Conservation (phyloP, 805 yeast species). For the Candida andamanensis region DNA sequence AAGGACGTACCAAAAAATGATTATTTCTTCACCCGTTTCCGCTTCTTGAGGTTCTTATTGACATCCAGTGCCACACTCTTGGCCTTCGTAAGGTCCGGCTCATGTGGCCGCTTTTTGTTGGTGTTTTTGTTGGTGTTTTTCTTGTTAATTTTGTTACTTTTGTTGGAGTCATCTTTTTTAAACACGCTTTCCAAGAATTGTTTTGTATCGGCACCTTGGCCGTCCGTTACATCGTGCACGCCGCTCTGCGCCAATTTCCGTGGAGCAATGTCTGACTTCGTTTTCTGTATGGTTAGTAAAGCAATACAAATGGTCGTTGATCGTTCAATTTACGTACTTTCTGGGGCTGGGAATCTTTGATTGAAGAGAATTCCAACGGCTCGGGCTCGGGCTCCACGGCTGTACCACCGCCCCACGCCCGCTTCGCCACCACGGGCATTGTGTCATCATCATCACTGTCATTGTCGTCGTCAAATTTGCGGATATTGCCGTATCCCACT, state of each 20-base stretch:
- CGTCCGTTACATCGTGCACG: too few relatives aligned
- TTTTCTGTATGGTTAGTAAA: too few relatives aligned
- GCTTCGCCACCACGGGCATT: background rate
- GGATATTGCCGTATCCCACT: conserved; percentile 40
- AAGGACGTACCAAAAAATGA: conserved; percentile 2
- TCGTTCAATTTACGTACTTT: background rate
- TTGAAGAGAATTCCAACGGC: background rate
- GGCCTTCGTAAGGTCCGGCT: too few relatives aligned
- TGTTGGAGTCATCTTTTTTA: background rate
- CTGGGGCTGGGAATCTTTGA: background rate
- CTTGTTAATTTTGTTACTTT: too few relatives aligned
- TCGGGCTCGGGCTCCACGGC: background rate
- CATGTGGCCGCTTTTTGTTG: background rate
- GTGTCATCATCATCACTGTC: conserved; percentile 12
- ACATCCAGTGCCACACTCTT: too few relatives aligned
- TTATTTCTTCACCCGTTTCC: conserved; percentile 5
- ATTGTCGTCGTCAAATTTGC: conserved; percentile 17
- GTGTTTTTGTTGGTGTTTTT: background rate
- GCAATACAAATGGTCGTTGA: too few relatives aligned
- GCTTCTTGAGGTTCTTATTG: too few relatives aligned
- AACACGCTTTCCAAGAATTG: too few relatives aligned
- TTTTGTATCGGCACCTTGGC: too few relatives aligned
- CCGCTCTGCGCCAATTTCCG: too few relatives aligned
- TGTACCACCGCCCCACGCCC: background rate
- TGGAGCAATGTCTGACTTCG: too few relatives aligned